phyloP scores from a whole-genome alignment of 2,329 filamentous ascomycete species.

The Macrophomina phaseolina region DNA sequence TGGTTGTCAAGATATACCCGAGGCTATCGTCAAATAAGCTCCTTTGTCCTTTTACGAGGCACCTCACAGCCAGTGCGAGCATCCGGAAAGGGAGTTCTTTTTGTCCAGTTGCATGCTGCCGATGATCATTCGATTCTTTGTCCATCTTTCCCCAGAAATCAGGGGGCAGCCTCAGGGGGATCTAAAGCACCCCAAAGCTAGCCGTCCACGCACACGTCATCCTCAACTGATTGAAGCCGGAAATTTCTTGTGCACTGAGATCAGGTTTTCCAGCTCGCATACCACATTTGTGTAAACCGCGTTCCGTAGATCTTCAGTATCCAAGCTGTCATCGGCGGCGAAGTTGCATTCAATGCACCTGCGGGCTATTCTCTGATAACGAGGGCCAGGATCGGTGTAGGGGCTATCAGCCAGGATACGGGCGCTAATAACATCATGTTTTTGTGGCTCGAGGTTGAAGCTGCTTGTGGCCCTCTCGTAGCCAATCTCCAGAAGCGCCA shows the following conservation, averaged over 20 bases:
- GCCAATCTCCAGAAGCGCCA: constrained; percentile 36
- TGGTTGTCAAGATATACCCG: too few relatives aligned
- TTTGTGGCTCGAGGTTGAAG: constrained; percentile 28
- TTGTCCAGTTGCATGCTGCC: too few relatives aligned
- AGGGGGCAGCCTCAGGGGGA: too few relatives aligned
- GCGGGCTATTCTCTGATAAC: not conserved
- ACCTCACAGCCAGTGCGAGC: too few relatives aligned
- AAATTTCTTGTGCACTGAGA: not conserved
- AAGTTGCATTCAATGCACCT: constrained; percentile 9
- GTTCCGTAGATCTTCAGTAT: not conserved
- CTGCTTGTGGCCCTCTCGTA: constrained; percentile 35
- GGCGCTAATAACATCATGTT: constrained; percentile 9
- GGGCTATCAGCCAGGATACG: constrained; percentile 2
- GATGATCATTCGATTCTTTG: too few relatives aligned
- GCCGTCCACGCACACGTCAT: too few relatives aligned
- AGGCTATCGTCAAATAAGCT: too few relatives aligned
- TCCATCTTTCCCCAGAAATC: too few relatives aligned
- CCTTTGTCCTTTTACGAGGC: too few relatives aligned
- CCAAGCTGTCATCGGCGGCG: not conserved
- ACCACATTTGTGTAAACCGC: not conserved
- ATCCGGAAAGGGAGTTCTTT: too few relatives aligned
- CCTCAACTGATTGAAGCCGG: not conserved
- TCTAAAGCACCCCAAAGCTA: too few relatives aligned
- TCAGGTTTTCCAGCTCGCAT: not conserved
- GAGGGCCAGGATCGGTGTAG: not conserved